Evolutionary conservation across 2,329 filamentous ascomycete species (phyloP).

Genomic region (Scopulariopsis brevicaulis): DNA sequence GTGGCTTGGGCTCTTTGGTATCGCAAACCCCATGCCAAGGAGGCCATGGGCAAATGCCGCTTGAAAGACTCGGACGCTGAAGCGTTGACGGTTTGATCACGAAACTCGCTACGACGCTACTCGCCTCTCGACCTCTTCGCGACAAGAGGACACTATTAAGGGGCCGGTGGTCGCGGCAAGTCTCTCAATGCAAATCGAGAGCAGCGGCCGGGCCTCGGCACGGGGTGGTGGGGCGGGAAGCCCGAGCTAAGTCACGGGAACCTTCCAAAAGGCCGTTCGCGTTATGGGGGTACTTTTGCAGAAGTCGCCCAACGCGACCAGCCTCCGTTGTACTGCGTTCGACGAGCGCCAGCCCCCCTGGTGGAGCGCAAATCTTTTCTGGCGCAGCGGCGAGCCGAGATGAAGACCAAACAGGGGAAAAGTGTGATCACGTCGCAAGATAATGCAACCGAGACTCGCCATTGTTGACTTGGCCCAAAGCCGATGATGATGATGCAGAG

Average conservation of each 20-base stretch:
- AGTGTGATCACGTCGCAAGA: background rate
- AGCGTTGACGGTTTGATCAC: background rate
- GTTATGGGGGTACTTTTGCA: background rate
- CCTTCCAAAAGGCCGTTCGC: background rate
- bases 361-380: background rate
- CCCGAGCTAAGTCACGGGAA: background rate
- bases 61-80: background rate
- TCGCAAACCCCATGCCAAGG: background rate
- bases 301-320: background rate
- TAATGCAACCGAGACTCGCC: background rate
- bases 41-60: background rate
- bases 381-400: background rate
- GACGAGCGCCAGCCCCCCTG: background rate
- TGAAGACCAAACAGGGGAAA: background rate
- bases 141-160: background rate
- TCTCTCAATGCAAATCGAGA: background rate
- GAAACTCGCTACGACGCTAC: background rate
- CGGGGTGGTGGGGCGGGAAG: background rate
- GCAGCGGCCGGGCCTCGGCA: background rate
- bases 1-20: background rate
- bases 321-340: background rate
- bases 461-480: too few relatives aligned
- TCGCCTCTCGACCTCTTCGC: background rate
- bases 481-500: too few relatives aligned
- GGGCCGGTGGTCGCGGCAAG: background rate